Evolutionary conservation across 345 rosid species (phyloP).

Genomic region (Melaleuca alternifolia): DNA sequence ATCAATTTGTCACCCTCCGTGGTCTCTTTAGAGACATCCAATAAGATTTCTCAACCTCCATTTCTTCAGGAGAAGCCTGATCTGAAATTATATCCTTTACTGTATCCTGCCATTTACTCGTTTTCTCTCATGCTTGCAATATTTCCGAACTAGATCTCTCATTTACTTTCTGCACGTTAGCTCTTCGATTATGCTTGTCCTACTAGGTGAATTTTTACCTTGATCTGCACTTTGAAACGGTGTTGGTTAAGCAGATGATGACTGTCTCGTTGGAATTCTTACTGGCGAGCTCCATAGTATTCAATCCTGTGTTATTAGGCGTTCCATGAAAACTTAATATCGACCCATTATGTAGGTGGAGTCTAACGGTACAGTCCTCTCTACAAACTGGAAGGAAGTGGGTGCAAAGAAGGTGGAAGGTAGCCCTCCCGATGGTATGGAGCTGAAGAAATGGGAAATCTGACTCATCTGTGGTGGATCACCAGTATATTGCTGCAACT

Average conservation of each 20-base stretch:
- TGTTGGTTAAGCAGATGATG: neutral
- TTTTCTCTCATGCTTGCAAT: neutral
- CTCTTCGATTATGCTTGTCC: neutral
- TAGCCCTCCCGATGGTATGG: conserved; percentile 75
- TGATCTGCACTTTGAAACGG: neutral
- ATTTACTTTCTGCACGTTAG: neutral
- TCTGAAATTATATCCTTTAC: neutral
- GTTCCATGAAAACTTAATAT: neutral
- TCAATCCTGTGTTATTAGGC: neutral
- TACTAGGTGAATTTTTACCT: neutral
- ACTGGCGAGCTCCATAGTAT: neutral
- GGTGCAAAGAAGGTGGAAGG: conserved; percentile 71
- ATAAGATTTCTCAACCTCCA: neutral
- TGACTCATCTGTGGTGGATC: neutral
- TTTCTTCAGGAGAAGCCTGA: neutral
- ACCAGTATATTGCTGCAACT: neutral
- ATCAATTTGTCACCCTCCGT: neutral
- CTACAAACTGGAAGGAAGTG: conserved; percentile 83
- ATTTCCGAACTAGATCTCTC: neutral
- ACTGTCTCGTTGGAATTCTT: neutral
- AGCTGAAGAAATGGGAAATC: conserved; percentile 69
- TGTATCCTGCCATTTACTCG: neutral
- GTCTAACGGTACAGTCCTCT: conserved; percentile 70
- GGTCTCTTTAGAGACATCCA: neutral
- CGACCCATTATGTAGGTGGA: conserved; percentile 31